These are phyloP conservation scores for Alternaria panax DNA, from an alignment of 2,329 filamentous ascomycete species.

Conservation along the genomic window DNA sequence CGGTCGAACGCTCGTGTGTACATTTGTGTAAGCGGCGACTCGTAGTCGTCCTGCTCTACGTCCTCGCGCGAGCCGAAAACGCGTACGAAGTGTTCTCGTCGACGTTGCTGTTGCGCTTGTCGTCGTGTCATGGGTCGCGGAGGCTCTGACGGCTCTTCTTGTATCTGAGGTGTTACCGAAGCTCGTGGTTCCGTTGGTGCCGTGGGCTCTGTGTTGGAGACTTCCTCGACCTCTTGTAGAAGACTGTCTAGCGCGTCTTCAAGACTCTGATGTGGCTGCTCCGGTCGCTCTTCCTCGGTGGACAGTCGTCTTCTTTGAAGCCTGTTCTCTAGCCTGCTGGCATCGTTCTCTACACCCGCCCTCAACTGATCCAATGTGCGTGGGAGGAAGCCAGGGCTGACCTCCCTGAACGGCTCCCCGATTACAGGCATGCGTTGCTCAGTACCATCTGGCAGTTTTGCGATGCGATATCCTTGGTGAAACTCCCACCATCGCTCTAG, in stretches of 20 bases:
- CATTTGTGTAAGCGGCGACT: slow-evolving; percentile 58
- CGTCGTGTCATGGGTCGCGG: slow-evolving; percentile 25
- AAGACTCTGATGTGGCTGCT: slow-evolving; percentile 37
- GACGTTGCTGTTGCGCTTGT: slow-evolving; percentile 31
- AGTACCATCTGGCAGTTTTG: slow-evolving; percentile 51
- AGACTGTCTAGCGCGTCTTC: slow-evolving; percentile 48
- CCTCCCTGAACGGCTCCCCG: slow-evolving; percentile 57
- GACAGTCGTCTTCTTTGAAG: slow-evolving; percentile 30
- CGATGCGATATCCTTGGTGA: slow-evolving; percentile 55
- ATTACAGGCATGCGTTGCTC: slow-evolving; percentile 56
- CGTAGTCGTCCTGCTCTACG: slow-evolving; percentile 56
- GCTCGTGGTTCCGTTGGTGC: slow-evolving; percentile 2
- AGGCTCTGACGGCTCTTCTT: slow-evolving; percentile 8
- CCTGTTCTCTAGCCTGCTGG: slow-evolving; percentile 39
- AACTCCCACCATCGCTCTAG: slow-evolving; percentile 59
- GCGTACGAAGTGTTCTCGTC: slow-evolving; percentile 41
- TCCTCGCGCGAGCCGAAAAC: slow-evolving; percentile 58
- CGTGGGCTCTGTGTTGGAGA: slow-evolving; percentile 20
- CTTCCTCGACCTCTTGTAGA: slow-evolving; percentile 35
- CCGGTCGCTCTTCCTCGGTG: slow-evolving; percentile 33
- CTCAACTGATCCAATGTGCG: slow-evolving; percentile 57
- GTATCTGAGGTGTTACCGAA: slow-evolving; percentile 10
- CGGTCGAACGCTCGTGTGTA: slow-evolving; percentile 55
- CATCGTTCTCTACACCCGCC: slow-evolving; percentile 38
- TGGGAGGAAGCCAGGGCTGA: slow-evolving; percentile 57